A percentile compares a stretch with the other conserved stretches of the same genome.
Evolutionary conservation across 2,329 filamentous ascomycete species (phyloP).

Genomic region (Cucurbitaria berberidis): DNA sequence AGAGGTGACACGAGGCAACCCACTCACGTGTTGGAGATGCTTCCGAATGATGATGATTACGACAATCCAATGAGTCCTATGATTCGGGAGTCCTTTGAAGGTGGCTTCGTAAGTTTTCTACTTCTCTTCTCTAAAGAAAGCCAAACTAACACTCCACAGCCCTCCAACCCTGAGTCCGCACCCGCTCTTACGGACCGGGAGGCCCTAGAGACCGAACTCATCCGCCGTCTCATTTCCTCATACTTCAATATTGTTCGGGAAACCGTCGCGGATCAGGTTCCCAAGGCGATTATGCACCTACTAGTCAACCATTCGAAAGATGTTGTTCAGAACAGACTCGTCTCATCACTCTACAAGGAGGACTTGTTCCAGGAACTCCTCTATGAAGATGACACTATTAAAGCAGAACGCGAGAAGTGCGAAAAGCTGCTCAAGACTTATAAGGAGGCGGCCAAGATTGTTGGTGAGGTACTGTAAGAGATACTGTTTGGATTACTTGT

Average conservation of each 20-base stretch:
- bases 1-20: conserved; percentile 65
- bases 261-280: conserved; percentile 97
- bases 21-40: conserved; percentile 50
- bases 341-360: conserved; percentile 95
- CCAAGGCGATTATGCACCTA: conserved; percentile 98
- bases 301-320: conserved; percentile 99
- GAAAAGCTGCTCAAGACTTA: conserved; percentile 95
- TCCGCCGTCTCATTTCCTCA: conserved; percentile 92
- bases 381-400: conserved; percentile 96
- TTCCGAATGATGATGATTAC: conserved; percentile 55
- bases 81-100: conserved; percentile 52
- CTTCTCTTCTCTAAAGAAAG: neutral
- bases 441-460: conserved; percentile 96
- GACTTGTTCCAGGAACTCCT: conserved; percentile 87
- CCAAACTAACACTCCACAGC: conserved; percentile 38
- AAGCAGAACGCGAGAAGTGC: conserved; percentile 98
- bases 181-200: conserved; percentile 93
- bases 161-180: conserved; percentile 63
- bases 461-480: conserved; percentile 76
- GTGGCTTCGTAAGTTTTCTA: conserved; percentile 64
- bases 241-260: conserved; percentile 99
- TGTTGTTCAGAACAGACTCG: conserved; percentile 93
- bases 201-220: conserved; percentile 96
- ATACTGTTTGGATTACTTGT: conserved; percentile 15
- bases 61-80: conserved; percentile 43